A percentile compares a stretch with the other conserved stretches of the same genome.
Conservation (phyloP, 331 rosid species). For the Ulmus americana region DNA sequence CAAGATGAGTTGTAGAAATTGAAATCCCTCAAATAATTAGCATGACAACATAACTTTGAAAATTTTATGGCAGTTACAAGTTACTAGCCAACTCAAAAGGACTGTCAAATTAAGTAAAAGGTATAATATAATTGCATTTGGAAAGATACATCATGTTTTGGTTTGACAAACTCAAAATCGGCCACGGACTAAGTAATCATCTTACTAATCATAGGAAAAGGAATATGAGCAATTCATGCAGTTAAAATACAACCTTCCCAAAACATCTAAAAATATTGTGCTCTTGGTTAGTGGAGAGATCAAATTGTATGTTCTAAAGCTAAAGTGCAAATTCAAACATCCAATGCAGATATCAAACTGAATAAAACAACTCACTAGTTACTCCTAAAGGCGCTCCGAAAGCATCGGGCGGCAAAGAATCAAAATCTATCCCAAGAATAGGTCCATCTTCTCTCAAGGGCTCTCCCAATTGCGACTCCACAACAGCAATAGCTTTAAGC, state of each 20-base stretch:
- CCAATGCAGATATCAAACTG: not conserved
- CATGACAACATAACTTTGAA: not conserved
- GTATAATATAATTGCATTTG: not conserved
- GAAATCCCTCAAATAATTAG: not conserved
- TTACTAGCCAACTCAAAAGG: not conserved
- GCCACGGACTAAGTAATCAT: not conserved
- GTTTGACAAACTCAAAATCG: not conserved
- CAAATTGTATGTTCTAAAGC: not conserved
- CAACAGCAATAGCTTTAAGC: conserved; percentile 82
- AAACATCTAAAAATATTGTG: too few species aligned
- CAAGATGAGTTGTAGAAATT: not conserved
- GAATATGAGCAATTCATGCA: too few species aligned
- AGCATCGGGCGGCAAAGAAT: conserved; percentile 93
- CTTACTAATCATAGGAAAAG: too few species aligned
- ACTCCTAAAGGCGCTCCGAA: conserved; percentile 91
- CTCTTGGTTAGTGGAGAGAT: too few species aligned
- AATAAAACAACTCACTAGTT: conserved; percentile 1
- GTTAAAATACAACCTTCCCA: too few species aligned
- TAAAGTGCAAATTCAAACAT: not conserved
- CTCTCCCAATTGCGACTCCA: conserved; percentile 90
- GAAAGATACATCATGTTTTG: not conserved
- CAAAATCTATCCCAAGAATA: conserved; percentile 81
- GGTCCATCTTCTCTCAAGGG: conserved; percentile 93
- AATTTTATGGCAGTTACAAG: too few species aligned
- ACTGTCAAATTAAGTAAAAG: not conserved